Percentiles rank a stretch among this genome's conserved stretches.
Evolutionary conservation across 176 grass and related monocot genomes (phyloP).

Genomic region (Aegilops speltoides): DNA sequence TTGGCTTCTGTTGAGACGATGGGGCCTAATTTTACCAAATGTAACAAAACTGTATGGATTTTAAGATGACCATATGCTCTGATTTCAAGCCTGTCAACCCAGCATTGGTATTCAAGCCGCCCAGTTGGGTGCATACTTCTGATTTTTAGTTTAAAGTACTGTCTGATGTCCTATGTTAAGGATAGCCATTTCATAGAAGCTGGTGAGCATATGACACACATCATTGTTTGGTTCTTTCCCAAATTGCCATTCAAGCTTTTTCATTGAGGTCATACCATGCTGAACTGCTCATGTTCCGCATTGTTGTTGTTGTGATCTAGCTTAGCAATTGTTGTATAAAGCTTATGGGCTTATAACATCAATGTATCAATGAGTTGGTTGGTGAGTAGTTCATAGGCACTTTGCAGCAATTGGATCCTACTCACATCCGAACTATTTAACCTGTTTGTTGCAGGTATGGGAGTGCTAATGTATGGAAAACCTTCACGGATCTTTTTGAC

Average conservation of each 20-base stretch:
- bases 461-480: slow-evolving; percentile 75
- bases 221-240: neutral
- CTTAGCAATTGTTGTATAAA: neutral
- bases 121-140: neutral
- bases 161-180: neutral
- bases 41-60: neutral
- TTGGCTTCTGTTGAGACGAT: neutral
- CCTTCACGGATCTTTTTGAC: slow-evolving; percentile 69
- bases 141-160: neutral
- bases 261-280: neutral
- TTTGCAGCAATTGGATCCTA: neutral
- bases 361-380: neutral
- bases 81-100: neutral
- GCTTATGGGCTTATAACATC: neutral
- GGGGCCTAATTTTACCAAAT: neutral
- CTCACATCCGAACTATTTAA: neutral
- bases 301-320: neutral
- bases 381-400: neutral
- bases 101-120: neutral
- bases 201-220: neutral
- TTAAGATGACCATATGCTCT: neutral
- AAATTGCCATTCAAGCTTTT: neutral
- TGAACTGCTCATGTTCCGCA: neutral
- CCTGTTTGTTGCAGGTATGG: slow-evolving; percentile 54
- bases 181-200: neutral